These are phyloP conservation scores for Phylloporus sp. DNA, from an alignment of 1,284 basidiomycete genomes.

Conservation along the genomic window DNA sequence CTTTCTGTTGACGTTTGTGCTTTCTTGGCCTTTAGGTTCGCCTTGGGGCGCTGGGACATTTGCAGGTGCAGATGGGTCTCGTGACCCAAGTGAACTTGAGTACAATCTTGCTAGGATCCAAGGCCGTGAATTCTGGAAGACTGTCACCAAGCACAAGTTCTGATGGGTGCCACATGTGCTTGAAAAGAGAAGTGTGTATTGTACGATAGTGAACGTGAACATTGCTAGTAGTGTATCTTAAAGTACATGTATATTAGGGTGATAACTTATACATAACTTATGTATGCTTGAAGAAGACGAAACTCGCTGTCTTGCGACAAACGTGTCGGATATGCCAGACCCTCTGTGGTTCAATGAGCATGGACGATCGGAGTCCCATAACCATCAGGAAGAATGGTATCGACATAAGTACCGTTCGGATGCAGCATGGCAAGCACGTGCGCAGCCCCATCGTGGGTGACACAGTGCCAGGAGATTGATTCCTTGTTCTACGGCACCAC, in stretches of 20 bases:
- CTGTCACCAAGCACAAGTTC: slow-evolving; percentile 23
- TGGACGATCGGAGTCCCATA: too few species aligned
- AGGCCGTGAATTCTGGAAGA: slow-evolving; percentile 46
- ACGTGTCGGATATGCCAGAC: too few species aligned
- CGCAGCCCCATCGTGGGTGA: too few species aligned
- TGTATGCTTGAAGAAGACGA: not conserved
- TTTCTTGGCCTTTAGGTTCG: slow-evolving; percentile 32
- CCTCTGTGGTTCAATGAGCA: too few species aligned
- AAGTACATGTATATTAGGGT: not conserved
- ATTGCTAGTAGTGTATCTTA: not conserved
- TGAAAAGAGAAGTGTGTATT: not conserved
- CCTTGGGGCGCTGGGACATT: slow-evolving; percentile 59
- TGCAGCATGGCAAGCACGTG: too few species aligned
- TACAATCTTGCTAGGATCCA: slow-evolving; percentile 55
- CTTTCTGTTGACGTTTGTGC: not conserved
- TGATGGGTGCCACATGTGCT: not conserved
- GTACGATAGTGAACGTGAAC: not conserved
- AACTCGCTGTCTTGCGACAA: too few species aligned
- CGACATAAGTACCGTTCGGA: too few species aligned
- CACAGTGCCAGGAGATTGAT: too few species aligned
- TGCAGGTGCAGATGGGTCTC: slow-evolving; percentile 54
- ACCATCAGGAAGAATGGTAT: too few species aligned
- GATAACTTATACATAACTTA: not conserved
- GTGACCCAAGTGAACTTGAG: slow-evolving; percentile 54
- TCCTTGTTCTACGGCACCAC: too few species aligned